Conservation (phyloP, 2,329 filamentous ascomycete genomes). For the Neurospora sp. region DNA sequence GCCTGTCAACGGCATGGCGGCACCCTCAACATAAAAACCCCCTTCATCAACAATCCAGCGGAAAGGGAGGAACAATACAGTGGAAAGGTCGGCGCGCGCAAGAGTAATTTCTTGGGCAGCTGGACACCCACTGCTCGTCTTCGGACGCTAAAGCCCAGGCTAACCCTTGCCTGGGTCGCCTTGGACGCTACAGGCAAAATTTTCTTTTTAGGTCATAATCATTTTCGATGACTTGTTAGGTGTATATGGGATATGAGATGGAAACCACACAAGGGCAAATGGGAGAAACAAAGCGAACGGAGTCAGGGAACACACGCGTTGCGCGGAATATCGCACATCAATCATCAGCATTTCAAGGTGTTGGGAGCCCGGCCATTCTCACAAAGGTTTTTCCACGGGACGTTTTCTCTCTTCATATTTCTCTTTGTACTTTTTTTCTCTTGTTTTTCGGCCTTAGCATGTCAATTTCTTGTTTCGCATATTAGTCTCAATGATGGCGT, state of each 20-base stretch:
- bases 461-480: neutral
- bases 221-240: neutral
- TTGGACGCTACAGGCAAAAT: neutral
- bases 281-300: neutral
- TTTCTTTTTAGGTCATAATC: neutral
- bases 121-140: neutral
- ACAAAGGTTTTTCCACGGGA: neutral
- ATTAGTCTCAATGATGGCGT: neutral
- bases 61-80: neutral
- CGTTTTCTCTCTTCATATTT: conserved; percentile 1
- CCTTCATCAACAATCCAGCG: neutral
- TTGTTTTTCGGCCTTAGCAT: neutral
- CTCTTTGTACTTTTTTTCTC: neutral
- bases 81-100: neutral
- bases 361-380: neutral
- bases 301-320: neutral
- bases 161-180: neutral
- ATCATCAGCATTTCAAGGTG: neutral
- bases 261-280: neutral
- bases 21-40: neutral
- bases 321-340: neutral
- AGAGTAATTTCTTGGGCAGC: neutral
- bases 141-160: neutral
- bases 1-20: neutral
- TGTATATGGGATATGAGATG: neutral